Percentiles rank a stretch among this genome's conserved stretches.
phyloP scores from a whole-genome alignment of 1,284 basidiomycete species.

The Athelia sp. region DNA sequence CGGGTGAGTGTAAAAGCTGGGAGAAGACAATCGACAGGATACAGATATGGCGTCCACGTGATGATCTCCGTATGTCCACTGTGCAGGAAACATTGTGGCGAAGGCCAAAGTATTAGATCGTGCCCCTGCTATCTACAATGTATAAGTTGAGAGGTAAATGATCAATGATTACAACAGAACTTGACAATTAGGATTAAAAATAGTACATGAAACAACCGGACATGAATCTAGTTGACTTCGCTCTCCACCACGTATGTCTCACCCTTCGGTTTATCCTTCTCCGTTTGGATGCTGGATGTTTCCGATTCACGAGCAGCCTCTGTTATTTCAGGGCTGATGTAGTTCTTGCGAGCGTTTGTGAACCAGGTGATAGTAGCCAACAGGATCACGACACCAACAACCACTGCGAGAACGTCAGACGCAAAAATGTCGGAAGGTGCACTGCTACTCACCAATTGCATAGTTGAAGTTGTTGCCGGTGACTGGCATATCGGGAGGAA shows the following conservation, averaged over 20 bases:
- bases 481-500: not conserved
- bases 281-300: not conserved
- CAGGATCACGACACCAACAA: not conserved
- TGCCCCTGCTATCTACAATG: no score
- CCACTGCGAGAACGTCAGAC: not conserved
- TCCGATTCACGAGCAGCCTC: not conserved
- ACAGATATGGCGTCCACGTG: no score
- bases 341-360: not conserved
- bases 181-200: no score
- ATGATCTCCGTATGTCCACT: no score
- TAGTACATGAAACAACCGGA: no score
- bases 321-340: not conserved
- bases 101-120: no score
- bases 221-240: no score
- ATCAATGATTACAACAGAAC: no score
- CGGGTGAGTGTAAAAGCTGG: no score
- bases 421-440: not conserved
- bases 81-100: no score
- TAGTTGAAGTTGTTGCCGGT: conserved; percentile 1
- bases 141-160: no score
- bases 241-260: not conserved
- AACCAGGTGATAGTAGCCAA: not conserved
- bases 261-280: not conserved
- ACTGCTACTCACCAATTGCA: not conserved
- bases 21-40: no score